These are phyloP conservation scores for Magnolia kwangsiensis DNA, from an alignment of 164 flowering plant genomes.

Conservation along the genomic window DNA sequence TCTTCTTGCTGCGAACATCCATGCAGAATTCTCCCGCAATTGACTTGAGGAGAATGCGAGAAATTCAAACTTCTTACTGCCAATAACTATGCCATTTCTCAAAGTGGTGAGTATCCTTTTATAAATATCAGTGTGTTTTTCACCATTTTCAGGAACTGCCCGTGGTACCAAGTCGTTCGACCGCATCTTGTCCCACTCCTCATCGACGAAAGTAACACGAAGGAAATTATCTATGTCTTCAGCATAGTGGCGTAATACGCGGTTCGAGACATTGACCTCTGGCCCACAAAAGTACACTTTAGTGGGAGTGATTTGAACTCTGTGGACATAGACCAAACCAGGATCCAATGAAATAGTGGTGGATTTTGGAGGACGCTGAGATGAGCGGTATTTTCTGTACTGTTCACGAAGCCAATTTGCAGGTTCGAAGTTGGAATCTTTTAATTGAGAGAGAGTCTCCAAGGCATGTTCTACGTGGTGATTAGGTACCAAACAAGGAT, in stretches of 20 bases:
- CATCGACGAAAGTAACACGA: constrained; percentile 80
- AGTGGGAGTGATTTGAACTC: constrained; percentile 76
- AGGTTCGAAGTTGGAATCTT: constrained; percentile 81
- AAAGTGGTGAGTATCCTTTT: constrained; percentile 56
- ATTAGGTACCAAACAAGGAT: constrained; percentile 37
- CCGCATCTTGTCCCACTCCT: constrained; percentile 57
- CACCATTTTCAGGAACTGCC: constrained; percentile 16
- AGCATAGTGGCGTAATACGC: constrained; percentile 53
- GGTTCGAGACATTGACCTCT: constrained; percentile 73
- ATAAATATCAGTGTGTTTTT: constrained; percentile 43
- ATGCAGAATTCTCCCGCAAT: constrained; percentile 68
- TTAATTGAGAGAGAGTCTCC: constrained; percentile 51
- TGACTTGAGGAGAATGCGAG: constrained; percentile 93
- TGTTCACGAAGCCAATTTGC: constrained; percentile 56
- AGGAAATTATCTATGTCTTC: constrained; percentile 61
- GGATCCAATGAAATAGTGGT: constrained; percentile 48
- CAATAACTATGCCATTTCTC: constrained; percentile 62
- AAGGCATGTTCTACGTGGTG: constrained; percentile 54
- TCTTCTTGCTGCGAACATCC: constrained; percentile 81
- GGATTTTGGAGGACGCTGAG: constrained; percentile 19
- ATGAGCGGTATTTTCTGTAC: constrained; percentile 28
- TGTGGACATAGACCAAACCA: constrained; percentile 66
- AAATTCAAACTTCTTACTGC: constrained; percentile 80
- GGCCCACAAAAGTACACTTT: constrained; percentile 78
- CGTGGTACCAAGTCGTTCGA: constrained; percentile 56